Base-by-base conservation (phyloP, 2,329 filamentous ascomycete genomes). In the Dothideomycetidae sp. region DNA sequence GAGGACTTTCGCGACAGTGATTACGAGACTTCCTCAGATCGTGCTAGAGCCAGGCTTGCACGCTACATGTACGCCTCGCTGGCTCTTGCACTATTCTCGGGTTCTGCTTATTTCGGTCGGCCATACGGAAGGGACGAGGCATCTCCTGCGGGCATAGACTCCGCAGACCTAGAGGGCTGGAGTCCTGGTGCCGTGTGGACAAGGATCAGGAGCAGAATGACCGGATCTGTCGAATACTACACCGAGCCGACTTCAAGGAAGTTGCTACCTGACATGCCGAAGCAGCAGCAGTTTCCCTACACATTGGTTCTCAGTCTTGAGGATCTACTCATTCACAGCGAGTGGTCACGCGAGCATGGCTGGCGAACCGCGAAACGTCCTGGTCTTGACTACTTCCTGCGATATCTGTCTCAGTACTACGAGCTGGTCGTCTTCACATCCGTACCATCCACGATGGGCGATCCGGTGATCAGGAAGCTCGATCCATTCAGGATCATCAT, bases 401-500 rank as follows among this genome's bases (percentile, higher is more conserved):
- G 83, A 53, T 98, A 98, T 59, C 71, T 98, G 33, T 88, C 82
- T 61, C 86, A 94, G 59, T 96, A 98, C 69, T 98, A 94, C 56
- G 90, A 98, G 60, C 69, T 98, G 38, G 90, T 96, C 36, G 75
- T 98, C 46, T 98, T 96, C 64, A 98, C 90, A 19, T 82, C 74
- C 28, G 78, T 90, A 32, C 85, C 88, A 1, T 83, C 77, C 52
- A 77, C 75, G 53, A 80, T 83, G 55, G 88, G 78, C 17, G 85
- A 94, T 49, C 83, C 84, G 15, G 71, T 98, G 36, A 74, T 94
- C 47, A 77, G 83, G 52, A 98, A 98, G 62, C 68, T 98, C 42
- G 90, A 98, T 55, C 90, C 88, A 23, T 96, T 81, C 68, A 82
- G 80, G 51, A 84, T 96, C 57, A 85, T 96, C 57, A 80, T 86